These are phyloP conservation scores for Arctium lappa DNA, from an alignment of 129 eudicot genomes.

Conservation along the genomic window DNA sequence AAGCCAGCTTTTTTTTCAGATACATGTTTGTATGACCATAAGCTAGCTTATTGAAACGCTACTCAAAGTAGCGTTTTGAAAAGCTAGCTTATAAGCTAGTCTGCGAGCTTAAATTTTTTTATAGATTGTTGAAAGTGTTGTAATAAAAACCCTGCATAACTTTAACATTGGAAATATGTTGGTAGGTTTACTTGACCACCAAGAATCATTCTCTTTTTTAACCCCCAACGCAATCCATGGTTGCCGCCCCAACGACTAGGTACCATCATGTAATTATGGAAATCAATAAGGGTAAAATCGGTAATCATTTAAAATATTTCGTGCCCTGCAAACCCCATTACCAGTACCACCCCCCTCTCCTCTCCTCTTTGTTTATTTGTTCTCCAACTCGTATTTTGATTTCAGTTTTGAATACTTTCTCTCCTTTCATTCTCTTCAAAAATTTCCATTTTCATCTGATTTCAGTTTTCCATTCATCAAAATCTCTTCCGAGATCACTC, in stretches of 20 bases:
- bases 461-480: neutral
- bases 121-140: too few species aligned
- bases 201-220: neutral
- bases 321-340: conserved; percentile 13
- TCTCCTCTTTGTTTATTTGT: neutral
- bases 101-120: too few species aligned
- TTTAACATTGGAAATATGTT: too few species aligned
- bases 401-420: conserved; percentile 1
- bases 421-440: conserved; percentile 7
- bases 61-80: too few species aligned
- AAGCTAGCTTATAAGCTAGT: too few species aligned
- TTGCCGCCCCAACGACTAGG: neutral
- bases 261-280: neutral
- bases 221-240: conserved; percentile 10
- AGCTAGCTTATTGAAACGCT: too few species aligned
- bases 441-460: conserved; percentile 1
- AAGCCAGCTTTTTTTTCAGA: too few species aligned
- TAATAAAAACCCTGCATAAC: too few species aligned
- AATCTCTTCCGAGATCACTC: neutral
- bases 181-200: neutral
- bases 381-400: neutral
- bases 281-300: conserved; percentile 6
- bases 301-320: neutral
- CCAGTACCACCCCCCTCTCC: neutral
- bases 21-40: too few species aligned